Base-by-base conservation (phyloP, 768 basidiomycete genomes). In the Rhizopogon roseolus region DNA sequence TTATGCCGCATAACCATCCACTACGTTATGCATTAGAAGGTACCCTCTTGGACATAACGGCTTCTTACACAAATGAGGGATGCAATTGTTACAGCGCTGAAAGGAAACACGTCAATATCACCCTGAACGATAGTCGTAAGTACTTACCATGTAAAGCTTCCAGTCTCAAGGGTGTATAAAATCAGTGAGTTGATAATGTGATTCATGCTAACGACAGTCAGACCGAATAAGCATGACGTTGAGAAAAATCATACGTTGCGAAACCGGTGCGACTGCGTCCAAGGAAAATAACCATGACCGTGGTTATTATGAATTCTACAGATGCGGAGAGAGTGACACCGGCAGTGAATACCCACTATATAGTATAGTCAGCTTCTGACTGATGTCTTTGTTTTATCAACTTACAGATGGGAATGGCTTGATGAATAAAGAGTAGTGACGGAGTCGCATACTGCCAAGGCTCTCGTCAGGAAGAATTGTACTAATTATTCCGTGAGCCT, bases 121-220 rank as follows among this genome's bases (percentile, higher is more conserved):
- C 6, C 4, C 29, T 6, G n/a, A 10, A 3, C 5, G 0, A 13
- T 7, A 2, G 16, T 37, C 34, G 1, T 1, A 22, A 22, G 13
- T 6, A 28, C 52, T 57, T 53, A 73, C 75, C 73, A 74, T 25
- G 81, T 81, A 17, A 81, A 41, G 3, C 73, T 63, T 39, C 81
- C 81, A 14, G 75, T 80, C 58, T 82, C 81, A 32, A 82, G 69
- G 0, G 79, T 75, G 53, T 82, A 81, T 1, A 79, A 56, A 49
- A 81, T 77, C 57, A 81, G 59, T 0, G 68, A 64, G 54, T 81
- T 80, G 42, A 82, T 69, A 36, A 81, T 60, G 32, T 74, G 71
- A 50, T 78, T 77, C 65, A 82, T 66, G 54, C 79, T 81, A 49
- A 13, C 11, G 2, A 6, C 32, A 13, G 1, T 50, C 28, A 13